Evolutionary conservation across 352 stramenopile species (phyloP).

Genomic region (Globisporangium iwayamae): DNA sequence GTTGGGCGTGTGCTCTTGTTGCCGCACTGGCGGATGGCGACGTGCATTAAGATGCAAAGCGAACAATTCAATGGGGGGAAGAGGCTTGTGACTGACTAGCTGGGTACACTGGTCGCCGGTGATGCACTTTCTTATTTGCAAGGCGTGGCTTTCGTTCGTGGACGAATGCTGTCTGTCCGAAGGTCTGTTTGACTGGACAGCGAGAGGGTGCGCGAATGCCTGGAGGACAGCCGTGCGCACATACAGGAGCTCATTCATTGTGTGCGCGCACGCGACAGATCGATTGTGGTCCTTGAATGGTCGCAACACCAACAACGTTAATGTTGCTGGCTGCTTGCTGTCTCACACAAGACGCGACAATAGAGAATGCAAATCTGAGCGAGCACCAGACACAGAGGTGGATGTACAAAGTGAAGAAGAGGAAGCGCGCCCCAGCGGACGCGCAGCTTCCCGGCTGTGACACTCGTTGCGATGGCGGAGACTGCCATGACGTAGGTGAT

Average conservation of each 20-base stretch:
- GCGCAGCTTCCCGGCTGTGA: no score
- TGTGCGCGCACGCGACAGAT: neutral
- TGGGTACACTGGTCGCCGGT: neutral
- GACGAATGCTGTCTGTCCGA: neutral
- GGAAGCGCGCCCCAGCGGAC: no score
- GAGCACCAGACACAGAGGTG: no score
- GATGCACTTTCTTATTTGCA: slow-evolving; percentile 1
- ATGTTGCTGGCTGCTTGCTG: no score
- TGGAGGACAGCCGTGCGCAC: neutral
- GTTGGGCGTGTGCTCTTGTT: neutral
- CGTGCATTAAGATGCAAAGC: neutral
- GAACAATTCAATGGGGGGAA: no score
- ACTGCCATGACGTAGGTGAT: neutral
- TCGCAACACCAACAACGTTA: neutral
- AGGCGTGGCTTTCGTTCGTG: neutral
- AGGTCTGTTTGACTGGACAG: neutral
- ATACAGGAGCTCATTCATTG: neutral
- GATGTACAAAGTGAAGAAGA: no score
- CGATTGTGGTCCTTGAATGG: no score
- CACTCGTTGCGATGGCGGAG: no score
- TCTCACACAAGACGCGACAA: no score
- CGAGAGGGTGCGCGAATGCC: neutral
- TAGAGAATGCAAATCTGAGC: no score
- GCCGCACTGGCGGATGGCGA: neutral
- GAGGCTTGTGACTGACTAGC: neutral